phyloP scores from a whole-genome alignment of 306 rosid genomes.

The Begonia masoniana region DNA sequence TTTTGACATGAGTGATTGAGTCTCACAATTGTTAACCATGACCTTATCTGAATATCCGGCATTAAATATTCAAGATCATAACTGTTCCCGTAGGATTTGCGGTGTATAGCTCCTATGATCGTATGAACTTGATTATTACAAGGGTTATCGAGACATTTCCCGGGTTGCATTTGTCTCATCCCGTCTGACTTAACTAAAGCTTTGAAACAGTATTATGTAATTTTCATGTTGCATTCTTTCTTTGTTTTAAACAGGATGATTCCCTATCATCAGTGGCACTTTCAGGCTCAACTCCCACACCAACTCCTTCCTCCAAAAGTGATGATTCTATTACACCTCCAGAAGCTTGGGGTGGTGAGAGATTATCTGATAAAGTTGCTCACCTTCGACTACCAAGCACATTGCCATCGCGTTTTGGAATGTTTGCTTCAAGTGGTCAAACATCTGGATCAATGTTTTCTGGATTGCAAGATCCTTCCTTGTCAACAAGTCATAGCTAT shows the following conservation, averaged over 20 bases:
- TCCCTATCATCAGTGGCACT: conserved; percentile 44
- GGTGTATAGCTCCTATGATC: too few relatives aligned
- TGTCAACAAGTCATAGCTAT: conserved; percentile 27
- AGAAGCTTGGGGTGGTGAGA: conserved; percentile 99
- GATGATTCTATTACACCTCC: conserved; percentile 96
- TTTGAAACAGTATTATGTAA: too few relatives aligned
- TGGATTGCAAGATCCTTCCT: conserved; percentile 63
- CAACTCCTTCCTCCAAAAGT: conserved; percentile 56
- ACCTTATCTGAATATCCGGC: too few relatives aligned
- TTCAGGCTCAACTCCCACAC: conserved; percentile 58
- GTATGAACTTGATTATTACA: too few relatives aligned
- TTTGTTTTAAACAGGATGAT: conserved; percentile 47
- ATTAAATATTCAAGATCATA: too few relatives aligned
- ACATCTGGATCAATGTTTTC: conserved; percentile 50
- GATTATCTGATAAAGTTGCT: conserved; percentile 57
- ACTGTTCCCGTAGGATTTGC: too few relatives aligned
- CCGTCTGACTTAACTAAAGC: too few relatives aligned
- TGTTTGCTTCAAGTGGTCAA: conserved; percentile 43
- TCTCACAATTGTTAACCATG: too few relatives aligned
- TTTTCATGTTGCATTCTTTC: too few relatives aligned
- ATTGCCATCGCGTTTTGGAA: conserved; percentile 69
- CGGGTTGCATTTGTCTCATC: too few relatives aligned
- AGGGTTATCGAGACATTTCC: too few relatives aligned
- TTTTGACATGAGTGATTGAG: too few relatives aligned
- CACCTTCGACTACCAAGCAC: conserved; percentile 39